Conservation (phyloP, 176 grass and related monocot species). For the Phoenix roebelenii region DNA sequence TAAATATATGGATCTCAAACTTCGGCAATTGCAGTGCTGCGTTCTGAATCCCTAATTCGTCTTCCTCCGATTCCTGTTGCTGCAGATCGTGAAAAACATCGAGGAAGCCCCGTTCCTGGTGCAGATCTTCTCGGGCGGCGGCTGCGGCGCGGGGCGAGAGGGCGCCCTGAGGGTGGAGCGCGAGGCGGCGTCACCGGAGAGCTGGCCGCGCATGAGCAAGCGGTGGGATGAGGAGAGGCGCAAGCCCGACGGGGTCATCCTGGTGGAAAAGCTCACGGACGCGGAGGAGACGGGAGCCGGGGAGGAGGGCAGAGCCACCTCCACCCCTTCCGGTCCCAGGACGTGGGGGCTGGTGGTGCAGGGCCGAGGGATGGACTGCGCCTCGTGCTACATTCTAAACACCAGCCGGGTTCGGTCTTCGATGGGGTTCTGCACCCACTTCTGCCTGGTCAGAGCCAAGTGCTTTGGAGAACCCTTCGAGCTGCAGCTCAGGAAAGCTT, state of each 20-base stretch:
- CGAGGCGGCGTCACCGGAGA: slow-evolving; percentile 41
- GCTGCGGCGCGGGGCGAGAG: not conserved
- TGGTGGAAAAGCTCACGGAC: slow-evolving; percentile 43
- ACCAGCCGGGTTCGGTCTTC: slow-evolving; percentile 69
- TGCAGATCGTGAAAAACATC: slow-evolving; percentile 41
- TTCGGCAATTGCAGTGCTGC: no score
- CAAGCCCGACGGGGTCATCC: slow-evolving; percentile 68
- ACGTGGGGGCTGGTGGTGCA: slow-evolving; percentile 33
- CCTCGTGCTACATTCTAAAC: slow-evolving; percentile 41
- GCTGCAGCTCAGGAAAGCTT: slow-evolving; percentile 60
- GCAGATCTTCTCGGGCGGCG: slow-evolving; percentile 6
- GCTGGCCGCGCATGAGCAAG: slow-evolving; percentile 45
- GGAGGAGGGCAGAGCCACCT: slow-evolving; percentile 3
- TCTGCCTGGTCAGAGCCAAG: slow-evolving; percentile 65
- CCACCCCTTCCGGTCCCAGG: slow-evolving; percentile 5
- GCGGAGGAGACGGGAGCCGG: not conserved
- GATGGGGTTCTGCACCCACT: slow-evolving; percentile 73
- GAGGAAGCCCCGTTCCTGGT: slow-evolving; percentile 23
- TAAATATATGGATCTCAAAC: no score
- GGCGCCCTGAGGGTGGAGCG: slow-evolving; percentile 40
- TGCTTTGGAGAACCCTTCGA: slow-evolving; percentile 73
- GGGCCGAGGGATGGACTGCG: slow-evolving; percentile 33
- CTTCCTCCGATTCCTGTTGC: not conserved
- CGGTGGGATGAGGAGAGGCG: slow-evolving; percentile 30
- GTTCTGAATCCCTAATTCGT: no score